Evolutionary conservation across 2,329 filamentous ascomycete genomes (phyloP).

Genomic region (Pestalotiopsis sp.): DNA sequence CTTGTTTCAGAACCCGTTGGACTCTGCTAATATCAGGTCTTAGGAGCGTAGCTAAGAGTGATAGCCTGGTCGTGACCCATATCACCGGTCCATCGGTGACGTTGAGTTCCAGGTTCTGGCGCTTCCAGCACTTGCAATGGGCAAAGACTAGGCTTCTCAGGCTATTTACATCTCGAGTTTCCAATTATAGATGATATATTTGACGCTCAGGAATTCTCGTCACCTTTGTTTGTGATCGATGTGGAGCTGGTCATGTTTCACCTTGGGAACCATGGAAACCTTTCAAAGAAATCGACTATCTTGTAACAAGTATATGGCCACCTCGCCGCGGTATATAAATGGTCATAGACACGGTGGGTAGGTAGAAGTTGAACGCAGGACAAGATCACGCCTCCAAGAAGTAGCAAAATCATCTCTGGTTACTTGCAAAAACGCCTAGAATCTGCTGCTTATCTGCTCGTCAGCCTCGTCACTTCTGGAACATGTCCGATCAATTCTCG

Average conservation of each 20-base stretch:
- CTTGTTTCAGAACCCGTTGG: neutral
- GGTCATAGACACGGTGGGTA: neutral
- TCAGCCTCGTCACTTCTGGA: neutral
- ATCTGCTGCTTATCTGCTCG: neutral
- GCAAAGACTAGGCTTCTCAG: neutral
- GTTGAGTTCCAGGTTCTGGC: neutral
- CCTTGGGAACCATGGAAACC: neutral
- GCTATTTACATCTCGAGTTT: neutral
- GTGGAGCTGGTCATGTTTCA: conserved; percentile 2
- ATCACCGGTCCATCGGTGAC: neutral
- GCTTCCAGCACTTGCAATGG: neutral
- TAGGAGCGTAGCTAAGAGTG: neutral
- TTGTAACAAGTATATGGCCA: neutral
- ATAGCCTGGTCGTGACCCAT: neutral
- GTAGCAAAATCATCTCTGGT: neutral
- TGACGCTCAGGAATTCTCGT: neutral
- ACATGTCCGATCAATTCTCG: conserved; percentile 13
- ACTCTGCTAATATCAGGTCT: neutral
- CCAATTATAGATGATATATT: neutral
- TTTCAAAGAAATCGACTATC: neutral
- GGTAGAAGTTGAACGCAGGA: too few relatives aligned
- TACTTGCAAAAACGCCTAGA: neutral
- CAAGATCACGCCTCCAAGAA: neutral
- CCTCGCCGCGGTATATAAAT: neutral
- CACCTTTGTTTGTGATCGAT: neutral